Evolutionary conservation across 371 early-diverging fungal species (phyloP).

Genomic region (Mortierella sp.): DNA sequence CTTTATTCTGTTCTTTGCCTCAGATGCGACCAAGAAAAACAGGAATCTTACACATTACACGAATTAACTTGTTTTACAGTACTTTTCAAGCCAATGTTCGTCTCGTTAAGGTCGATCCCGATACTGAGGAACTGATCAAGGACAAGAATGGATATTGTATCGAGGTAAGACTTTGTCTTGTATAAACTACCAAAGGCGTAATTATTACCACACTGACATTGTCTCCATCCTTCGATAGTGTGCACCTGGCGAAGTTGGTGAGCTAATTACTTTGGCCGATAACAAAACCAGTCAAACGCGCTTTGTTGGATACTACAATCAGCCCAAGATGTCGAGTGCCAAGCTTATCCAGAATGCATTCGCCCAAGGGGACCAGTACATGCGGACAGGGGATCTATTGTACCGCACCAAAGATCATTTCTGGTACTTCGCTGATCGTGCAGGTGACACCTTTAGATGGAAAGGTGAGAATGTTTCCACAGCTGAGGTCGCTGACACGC

Average conservation of each 20-base stretch:
- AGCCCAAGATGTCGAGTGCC: conserved; percentile 33
- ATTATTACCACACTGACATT: neutral
- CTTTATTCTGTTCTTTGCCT: neutral
- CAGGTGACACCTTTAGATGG: conserved; percentile 84
- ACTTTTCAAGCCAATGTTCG: neutral
- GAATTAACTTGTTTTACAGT: neutral
- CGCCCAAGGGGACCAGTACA: conserved; percentile 65
- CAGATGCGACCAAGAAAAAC: neutral
- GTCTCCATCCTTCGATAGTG: conserved; percentile 6
- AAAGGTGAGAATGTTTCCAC: conserved; percentile 78
- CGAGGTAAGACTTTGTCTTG: conserved; percentile 7
- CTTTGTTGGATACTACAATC: conserved; percentile 46
- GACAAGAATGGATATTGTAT: conserved; percentile 52
- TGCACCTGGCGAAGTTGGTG: conserved; percentile 42
- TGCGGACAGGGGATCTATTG: conserved; percentile 78
- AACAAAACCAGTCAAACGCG: conserved; percentile 28
- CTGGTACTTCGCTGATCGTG: conserved; percentile 80
- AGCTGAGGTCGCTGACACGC: conserved; percentile 69
- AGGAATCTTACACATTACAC: neutral
- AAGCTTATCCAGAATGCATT: conserved; percentile 37
- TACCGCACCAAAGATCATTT: conserved; percentile 59
- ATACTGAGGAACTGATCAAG: conserved; percentile 43
- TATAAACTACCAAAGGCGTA: no score
- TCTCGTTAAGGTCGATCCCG: conserved; percentile 31
- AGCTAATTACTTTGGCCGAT: conserved; percentile 44